phyloP scores from a whole-genome alignment of 2,329 filamentous ascomycete species.

The Trichoderma harzianum region DNA sequence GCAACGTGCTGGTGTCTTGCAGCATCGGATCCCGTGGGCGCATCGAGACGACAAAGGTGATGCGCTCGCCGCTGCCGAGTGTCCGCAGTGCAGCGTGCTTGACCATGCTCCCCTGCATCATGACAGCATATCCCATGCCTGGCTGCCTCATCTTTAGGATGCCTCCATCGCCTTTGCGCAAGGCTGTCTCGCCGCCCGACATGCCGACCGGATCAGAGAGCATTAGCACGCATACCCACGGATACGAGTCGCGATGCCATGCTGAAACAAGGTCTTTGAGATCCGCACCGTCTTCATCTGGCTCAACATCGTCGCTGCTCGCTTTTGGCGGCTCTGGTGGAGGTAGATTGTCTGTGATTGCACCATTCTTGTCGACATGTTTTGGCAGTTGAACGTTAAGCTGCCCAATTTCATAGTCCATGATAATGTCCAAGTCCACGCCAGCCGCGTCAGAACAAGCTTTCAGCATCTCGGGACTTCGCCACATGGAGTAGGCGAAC shows the following conservation, averaged over 20 bases:
- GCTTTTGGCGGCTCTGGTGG: constrained; percentile 29
- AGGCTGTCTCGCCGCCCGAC: constrained; percentile 39
- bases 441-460: constrained; percentile 46
- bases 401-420: constrained; percentile 57
- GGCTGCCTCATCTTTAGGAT: constrained; percentile 27
- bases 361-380: constrained; percentile 22
- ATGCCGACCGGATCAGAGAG: constrained; percentile 46
- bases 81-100: constrained; percentile 42
- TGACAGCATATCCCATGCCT: constrained; percentile 37
- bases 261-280: constrained; percentile 25
- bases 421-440: constrained; percentile 53
- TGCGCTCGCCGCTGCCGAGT: constrained; percentile 40
- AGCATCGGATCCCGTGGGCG: constrained; percentile 38
- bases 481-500: constrained; percentile 40
- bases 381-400: constrained; percentile 46
- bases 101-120: constrained; percentile 46
- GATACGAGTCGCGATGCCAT: constrained; percentile 51
- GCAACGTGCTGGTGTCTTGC: constrained; percentile 39
- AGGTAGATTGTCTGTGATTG: constrained; percentile 19
- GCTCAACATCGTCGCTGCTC: constrained; percentile 23
- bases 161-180: constrained; percentile 26
- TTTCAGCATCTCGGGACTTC: constrained; percentile 49
- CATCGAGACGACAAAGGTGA: constrained; percentile 47
- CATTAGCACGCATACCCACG: constrained; percentile 52
- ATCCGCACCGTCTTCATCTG: constrained; percentile 21